Conservation (phyloP, 805 yeast genomes). For the Kodamaea jinghongensis region DNA sequence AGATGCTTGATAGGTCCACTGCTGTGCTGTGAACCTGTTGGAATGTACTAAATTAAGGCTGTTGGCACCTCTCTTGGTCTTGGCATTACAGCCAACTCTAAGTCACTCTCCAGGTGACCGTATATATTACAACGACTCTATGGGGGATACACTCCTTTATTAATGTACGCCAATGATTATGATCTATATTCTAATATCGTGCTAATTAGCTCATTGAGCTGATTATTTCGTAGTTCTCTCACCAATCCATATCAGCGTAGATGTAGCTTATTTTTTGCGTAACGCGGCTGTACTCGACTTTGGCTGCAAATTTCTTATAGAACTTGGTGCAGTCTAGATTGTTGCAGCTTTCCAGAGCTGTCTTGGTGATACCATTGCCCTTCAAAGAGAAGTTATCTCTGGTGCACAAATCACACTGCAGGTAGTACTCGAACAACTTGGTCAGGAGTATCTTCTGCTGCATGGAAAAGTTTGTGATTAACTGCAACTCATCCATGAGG, state of each 20-base stretch:
- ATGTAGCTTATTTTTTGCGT: slow-evolving; percentile 1
- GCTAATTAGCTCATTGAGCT: too few species aligned
- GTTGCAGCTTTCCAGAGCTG: slow-evolving; percentile 37
- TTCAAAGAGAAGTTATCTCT: slow-evolving; percentile 14
- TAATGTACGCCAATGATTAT: too few species aligned
- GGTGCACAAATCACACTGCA: slow-evolving; percentile 23
- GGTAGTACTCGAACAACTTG: slow-evolving; percentile 11
- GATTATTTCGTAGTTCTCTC: too few species aligned
- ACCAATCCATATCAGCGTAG: slow-evolving; percentile 8
- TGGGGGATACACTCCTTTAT: too few species aligned
- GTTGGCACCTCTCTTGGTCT: too few species aligned
- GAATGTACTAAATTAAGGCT: too few species aligned
- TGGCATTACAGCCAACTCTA: too few species aligned
- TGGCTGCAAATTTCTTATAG: slow-evolving; percentile 49
- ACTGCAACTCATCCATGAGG: slow-evolving; percentile 29
- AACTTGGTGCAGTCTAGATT: slow-evolving; percentile 67
- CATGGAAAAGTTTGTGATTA: slow-evolving; percentile 30
- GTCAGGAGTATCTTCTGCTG: slow-evolving; percentile 15
- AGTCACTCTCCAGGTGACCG: too few species aligned
- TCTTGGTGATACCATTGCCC: slow-evolving; percentile 11
- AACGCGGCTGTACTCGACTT: slow-evolving; percentile 14
- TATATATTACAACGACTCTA: too few species aligned
- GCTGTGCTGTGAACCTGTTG: too few species aligned
- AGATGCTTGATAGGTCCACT: too few species aligned
- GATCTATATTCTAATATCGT: too few species aligned